phyloP scores from a whole-genome alignment of 2,329 filamentous ascomycete genomes.

The Pseudomassariella vexata region DNA sequence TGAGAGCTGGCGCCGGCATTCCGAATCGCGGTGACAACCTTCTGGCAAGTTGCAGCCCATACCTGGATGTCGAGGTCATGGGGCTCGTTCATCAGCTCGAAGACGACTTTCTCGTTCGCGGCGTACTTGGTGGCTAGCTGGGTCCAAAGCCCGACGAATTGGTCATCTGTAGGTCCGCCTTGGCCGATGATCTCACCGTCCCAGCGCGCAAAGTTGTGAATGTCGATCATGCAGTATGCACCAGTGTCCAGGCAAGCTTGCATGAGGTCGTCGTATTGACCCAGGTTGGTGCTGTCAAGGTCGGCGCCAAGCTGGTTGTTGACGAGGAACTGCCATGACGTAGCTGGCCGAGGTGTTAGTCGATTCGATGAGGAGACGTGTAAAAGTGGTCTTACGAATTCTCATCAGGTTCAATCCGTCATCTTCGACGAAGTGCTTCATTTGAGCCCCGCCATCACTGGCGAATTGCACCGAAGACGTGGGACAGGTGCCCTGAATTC shows the following conservation, averaged over 20 bases:
- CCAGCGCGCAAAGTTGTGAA: constrained; percentile 56
- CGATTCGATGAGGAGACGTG: neutral
- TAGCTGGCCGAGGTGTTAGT: constrained; percentile 23
- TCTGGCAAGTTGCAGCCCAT: constrained; percentile 58
- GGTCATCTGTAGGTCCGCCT: constrained; percentile 53
- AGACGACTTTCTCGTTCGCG: constrained; percentile 45
- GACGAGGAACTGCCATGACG: constrained; percentile 56
- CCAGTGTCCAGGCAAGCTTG: constrained; percentile 51
- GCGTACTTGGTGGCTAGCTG: constrained; percentile 54
- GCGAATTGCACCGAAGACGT: constrained; percentile 26
- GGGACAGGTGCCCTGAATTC: constrained; percentile 36
- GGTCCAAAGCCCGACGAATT: constrained; percentile 54
- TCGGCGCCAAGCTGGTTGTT: constrained; percentile 43
- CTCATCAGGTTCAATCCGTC: constrained; percentile 51
- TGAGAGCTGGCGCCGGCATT: constrained; percentile 56
- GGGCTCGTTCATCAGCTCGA: constrained; percentile 67
- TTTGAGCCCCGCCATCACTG: constrained; percentile 40
- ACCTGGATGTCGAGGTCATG: constrained; percentile 50
- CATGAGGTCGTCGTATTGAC: constrained; percentile 48
- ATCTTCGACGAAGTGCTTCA: constrained; percentile 49
- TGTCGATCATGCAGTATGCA: constrained; percentile 53
- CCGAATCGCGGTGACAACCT: constrained; percentile 60
- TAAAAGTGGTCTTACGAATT: constrained; percentile 31
- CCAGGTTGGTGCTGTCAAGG: constrained; percentile 42
- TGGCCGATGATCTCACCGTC: constrained; percentile 60